Evolutionary conservation across 345 rosid species (phyloP), one percentile per base, ranked within the genome.

Genomic region (Hypericum androsaemum): DNA sequence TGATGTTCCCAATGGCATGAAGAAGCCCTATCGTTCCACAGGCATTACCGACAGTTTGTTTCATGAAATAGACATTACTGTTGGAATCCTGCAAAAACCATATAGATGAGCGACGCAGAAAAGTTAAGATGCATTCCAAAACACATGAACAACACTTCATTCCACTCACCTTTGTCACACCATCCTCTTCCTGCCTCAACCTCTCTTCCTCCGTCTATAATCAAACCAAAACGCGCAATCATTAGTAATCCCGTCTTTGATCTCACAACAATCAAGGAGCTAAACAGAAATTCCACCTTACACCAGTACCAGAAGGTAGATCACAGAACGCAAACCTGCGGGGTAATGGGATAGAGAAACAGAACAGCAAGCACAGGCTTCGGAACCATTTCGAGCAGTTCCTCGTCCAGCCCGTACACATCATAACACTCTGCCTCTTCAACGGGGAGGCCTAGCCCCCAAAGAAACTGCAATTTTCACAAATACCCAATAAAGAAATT

Each of bases 21-120:
- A 92, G 95, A 70, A 88, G 89, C 6, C 94, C 98, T 59, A 88
- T 71, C 38, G 98, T 92, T 74, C 96, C 95, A 71, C 98, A 92
- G 57, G 96, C 96, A 75, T 92, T 92, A 56, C 94, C 96, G 41
- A 88, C 95, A 50, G 96, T 92, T 80, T 88, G 98, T 63, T 72
- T 84, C 95, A 88, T 81, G 77, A 84, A 92, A 67, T 84, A 92
- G 61, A 85, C 96, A 62, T 80, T 78, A 47, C 66, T 64, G 70
- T 74, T 71, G 59, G 54, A 53, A 49, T 74, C 87, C 97, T 88
- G 56, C 47, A 64, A 50, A n/a, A n/a, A n/a, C n/a, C n/a, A n/a
- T n/a, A n/a, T n/a, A n/a, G n/a, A n/a, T n/a, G n/a, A n/a, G n/a
- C n/a, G n/a, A n/a, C n/a, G n/a, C n/a, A n/a, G n/a, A n/a, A n/a